Conservation (phyloP, 768 basidiomycete genomes). For the Mrakia hoshinonis region DNA sequence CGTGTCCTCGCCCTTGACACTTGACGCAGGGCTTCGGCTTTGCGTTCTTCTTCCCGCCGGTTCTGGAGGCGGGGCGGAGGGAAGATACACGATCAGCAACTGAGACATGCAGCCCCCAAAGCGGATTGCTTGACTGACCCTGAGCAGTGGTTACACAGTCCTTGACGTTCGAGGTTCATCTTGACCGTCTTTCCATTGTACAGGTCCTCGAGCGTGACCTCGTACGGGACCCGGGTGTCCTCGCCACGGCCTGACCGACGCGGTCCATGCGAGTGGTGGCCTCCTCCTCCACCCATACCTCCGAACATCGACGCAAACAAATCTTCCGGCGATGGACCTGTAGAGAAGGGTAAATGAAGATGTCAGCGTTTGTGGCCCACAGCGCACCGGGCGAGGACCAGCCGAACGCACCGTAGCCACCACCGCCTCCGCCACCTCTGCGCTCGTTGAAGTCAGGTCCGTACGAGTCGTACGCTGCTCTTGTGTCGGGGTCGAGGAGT, state of each 20-base stretch:
- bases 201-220: constrained; percentile 82
- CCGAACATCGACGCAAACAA: constrained; percentile 41
- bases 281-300: constrained; percentile 38
- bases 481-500: constrained; percentile 58
- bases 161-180: constrained; percentile 68
- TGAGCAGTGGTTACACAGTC: constrained; percentile 67
- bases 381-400: background rate
- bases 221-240: constrained; percentile 66
- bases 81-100: background rate
- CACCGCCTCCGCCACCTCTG: constrained; percentile 44
- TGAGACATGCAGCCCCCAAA: background rate
- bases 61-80: constrained; percentile 44
- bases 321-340: constrained; percentile 36
- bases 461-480: constrained; percentile 62
- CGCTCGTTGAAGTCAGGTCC: constrained; percentile 53
- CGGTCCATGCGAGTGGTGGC: constrained; percentile 32
- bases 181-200: constrained; percentile 68
- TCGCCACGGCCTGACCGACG: constrained; percentile 49
- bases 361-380: background rate
- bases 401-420: constrained; percentile 4
- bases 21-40: constrained; percentile 71
- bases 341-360: background rate
- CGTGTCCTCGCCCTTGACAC: constrained; percentile 62
- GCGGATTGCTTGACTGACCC: constrained; percentile 49
- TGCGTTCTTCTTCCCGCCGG: constrained; percentile 72